Base-by-base conservation (phyloP, 306 rosid species). In the Rosa multiflora region DNA sequence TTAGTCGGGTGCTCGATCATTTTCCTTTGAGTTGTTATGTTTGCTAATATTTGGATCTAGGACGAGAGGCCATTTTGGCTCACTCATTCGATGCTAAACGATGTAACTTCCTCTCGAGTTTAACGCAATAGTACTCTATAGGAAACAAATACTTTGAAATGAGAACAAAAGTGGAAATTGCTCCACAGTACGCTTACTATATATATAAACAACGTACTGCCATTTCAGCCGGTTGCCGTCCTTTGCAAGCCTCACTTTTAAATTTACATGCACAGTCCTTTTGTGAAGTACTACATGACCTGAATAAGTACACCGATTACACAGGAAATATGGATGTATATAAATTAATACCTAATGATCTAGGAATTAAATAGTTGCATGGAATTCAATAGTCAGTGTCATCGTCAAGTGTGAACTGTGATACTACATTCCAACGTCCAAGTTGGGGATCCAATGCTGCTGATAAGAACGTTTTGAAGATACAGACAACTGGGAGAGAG, bases 371-470 rank as follows among this genome's bases (percentile, higher is more conserved):
- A 20, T 56, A 20, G 62, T 56, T 59, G 66, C 66, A 23, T 23
- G 37, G 29, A 37, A 59, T 21, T 58, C 32, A 58, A 9, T n/a
- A 21, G 9, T 23, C 37, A 3, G 37, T 59, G 66, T 59, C 66
- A 21, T 15, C 66, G 66, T 59, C 66, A 56, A 59, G 66, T 59
- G 37, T 59, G 66, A 59, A 59, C 66, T 59, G 35, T 58, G 17
- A 59, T 10, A 37, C 23, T 23, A 23, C 66, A 59, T 59, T 59
- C 66, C 37, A 59, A 59, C 66, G 66, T 59, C 66, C 66, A 59
- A 21, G 15, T 21, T 59, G 37, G 66, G 66, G 37, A 21, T 59
- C 66, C 66, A 59, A 59, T 59, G 66, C 66, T 21, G 66, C 35
- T 21, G 66, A 58, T 58, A 58, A 58, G 6, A 58, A 58, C 64